Base-by-base conservation (phyloP, 2,329 filamentous ascomycete species). In the Alternaria metachromatica region DNA sequence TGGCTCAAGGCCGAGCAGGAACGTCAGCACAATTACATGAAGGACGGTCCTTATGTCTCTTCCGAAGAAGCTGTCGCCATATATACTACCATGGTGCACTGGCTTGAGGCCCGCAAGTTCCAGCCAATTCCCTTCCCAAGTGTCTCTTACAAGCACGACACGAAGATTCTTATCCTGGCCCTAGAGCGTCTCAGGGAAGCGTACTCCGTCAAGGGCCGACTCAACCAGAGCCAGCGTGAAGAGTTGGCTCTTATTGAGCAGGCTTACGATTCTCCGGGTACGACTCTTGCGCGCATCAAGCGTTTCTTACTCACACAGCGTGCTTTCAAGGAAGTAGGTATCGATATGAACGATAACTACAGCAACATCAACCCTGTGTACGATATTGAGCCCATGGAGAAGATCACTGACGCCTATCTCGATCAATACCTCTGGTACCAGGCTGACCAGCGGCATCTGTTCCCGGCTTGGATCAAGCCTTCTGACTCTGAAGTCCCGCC, bases 311-410 rank as follows among this genome's bases (percentile, higher is more conserved):
- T 99, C 48, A 99, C 96, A 0, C 96, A 99, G 78, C 89, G 96
- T 80, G 96, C 96, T 2, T 99, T 99, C 87, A 99, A 99, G 83
- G 96, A 99, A 82, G 96, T 99, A 48, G 96, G 95, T 59, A 99
- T 99, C 71, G 96, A 99, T 78, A 99, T 99, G 96, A 99, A 99
- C 80, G 96, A 99, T 83, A 99, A 99, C 77, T 99, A 99, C 83
- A 98, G 90, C 85, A 95, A 93, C 18, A 99, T 99, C 84, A 99
- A 99, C 77, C 96, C 96, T 0, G 96, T 99, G 1, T 99, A 99
- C 78, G 96, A 99, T 71, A 96, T 99, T 64, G 96, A 99, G 82
- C 96, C 96, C 0, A 97, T 99, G 63, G 96, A 99, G 84, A 99
- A 99, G 84, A 99, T 99, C 72, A 99, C 95, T 43, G 96, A 99